Percentiles rank a stretch among this genome's conserved stretches.
Evolutionary conservation across 2,329 filamentous ascomycete genomes (phyloP).

Genomic region (Elsinoe necatrix): DNA sequence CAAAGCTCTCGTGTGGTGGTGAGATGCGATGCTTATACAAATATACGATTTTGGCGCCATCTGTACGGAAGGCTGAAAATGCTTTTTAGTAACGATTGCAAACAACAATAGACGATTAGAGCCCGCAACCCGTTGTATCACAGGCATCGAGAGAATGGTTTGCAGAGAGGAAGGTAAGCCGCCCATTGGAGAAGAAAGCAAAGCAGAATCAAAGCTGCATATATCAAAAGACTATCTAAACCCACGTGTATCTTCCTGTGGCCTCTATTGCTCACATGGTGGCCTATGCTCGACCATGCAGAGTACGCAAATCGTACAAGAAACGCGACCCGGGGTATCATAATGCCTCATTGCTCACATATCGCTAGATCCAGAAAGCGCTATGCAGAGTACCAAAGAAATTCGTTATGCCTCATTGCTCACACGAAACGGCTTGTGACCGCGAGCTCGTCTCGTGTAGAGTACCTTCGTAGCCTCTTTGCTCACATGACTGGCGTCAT

Average conservation of each 20-base stretch:
- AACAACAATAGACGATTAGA: too few relatives aligned
- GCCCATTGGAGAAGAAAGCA: not conserved
- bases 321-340: constrained; percentile 12
- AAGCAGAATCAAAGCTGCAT: not conserved
- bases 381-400: constrained; percentile 15
- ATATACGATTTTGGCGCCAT: too few relatives aligned
- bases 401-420: constrained; percentile 16
- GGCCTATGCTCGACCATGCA: constrained; percentile 7
- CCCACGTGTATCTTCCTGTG: not conserved
- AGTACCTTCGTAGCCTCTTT: constrained; percentile 15
- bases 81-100: too few relatives aligned
- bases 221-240: not conserved
- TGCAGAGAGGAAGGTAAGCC: too few relatives aligned
- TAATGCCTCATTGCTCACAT: constrained; percentile 15
- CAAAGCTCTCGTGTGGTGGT: too few relatives aligned
- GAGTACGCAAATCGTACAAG: constrained; percentile 9
- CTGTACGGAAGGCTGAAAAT: too few relatives aligned
- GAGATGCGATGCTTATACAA: too few relatives aligned
- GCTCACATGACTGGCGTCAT: constrained; percentile 15
- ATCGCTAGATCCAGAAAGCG: constrained; percentile 4
- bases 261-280: constrained; percentile 14
- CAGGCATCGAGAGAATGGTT: too few relatives aligned
- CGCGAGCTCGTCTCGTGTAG: not conserved
- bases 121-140: too few relatives aligned
- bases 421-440: not conserved